Evolutionary conservation across 1,284 basidiomycete genomes (phyloP).

Genomic region (Boletus chippewaensis): DNA sequence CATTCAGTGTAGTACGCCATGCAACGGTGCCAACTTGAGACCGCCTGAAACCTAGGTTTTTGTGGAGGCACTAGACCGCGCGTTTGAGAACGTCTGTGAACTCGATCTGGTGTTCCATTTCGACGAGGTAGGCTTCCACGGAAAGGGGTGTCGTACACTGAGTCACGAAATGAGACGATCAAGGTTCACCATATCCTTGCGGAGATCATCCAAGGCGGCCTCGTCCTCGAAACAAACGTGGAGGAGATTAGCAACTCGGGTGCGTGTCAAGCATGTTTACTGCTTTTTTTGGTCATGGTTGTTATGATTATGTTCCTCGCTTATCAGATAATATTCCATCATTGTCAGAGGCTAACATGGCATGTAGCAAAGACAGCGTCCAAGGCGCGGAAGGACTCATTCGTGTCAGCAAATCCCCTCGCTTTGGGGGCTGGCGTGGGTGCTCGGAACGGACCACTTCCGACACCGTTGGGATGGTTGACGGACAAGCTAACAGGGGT

Average conservation of each 20-base stretch:
- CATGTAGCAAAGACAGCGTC: conserved; percentile 56
- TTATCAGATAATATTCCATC: conserved; percentile 6
- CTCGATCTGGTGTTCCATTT: conserved; percentile 98
- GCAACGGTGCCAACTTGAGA: not conserved
- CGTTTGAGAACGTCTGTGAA: conserved; percentile 99
- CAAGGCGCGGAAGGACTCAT: conserved; percentile 68
- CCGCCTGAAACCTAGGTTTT: conserved; percentile 59
- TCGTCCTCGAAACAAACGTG: conserved; percentile 97
- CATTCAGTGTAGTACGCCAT: not conserved
- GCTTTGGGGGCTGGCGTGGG: conserved; percentile 55
- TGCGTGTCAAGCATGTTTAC: conserved; percentile 34
- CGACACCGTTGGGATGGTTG: conserved; percentile 73
- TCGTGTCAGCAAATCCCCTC: conserved; percentile 68
- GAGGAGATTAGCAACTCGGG: conserved; percentile 80
- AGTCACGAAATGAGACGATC: conserved; percentile 7
- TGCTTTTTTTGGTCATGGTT: not conserved
- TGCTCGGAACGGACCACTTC: conserved; percentile 52
- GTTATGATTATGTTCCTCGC: not conserved
- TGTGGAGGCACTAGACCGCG: conserved; percentile 91
- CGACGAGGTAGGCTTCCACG: conserved; percentile 67
- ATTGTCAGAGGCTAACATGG: conserved; percentile 13
- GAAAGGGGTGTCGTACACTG: not conserved
- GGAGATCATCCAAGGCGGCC: conserved; percentile 94
- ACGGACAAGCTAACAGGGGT: conserved; percentile 66
- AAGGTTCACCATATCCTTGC: conserved; percentile 88